Evolutionary conservation across 441 rosid species (phyloP).

Genomic region (Erysimum pusillum): DNA sequence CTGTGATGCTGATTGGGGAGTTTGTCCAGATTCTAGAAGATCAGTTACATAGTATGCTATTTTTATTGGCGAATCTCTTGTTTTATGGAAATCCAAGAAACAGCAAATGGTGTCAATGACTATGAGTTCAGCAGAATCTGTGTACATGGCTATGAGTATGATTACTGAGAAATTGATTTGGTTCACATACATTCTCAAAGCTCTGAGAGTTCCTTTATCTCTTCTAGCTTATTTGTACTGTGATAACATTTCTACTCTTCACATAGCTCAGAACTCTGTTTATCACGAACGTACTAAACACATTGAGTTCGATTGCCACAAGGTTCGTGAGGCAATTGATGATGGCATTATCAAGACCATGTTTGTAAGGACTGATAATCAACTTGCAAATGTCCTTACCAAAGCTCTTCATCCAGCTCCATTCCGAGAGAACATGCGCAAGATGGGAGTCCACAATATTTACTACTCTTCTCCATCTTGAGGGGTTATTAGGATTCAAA

Average conservation of each 20-base stretch:
- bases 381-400: too few relatives aligned
- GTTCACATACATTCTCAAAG: neutral
- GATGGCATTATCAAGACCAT: too few relatives aligned
- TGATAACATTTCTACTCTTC: too few relatives aligned
- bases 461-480: too few relatives aligned
- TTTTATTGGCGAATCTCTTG: neutral
- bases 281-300: neutral
- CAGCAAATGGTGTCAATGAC: neutral
- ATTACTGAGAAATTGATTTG: neutral
- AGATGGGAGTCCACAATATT: too few relatives aligned
- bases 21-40: neutral
- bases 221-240: too few relatives aligned
- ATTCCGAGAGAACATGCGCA: too few relatives aligned
- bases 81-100: neutral
- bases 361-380: too few relatives aligned
- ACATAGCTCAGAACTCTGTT: neutral
- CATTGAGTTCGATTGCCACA: neutral
- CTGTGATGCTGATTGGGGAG: neutral
- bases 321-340: neutral
- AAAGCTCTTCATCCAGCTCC: too few relatives aligned
- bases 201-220: too few relatives aligned
- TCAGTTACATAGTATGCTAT: neutral
- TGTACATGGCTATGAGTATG: neutral
- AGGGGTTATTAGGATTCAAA: too few relatives aligned
- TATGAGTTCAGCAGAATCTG: neutral